A percentile compares a stretch with the other conserved stretches of the same genome.
Conservation (phyloP, 2,329 filamentous ascomycete species). For the Thelonectria discophora region DNA sequence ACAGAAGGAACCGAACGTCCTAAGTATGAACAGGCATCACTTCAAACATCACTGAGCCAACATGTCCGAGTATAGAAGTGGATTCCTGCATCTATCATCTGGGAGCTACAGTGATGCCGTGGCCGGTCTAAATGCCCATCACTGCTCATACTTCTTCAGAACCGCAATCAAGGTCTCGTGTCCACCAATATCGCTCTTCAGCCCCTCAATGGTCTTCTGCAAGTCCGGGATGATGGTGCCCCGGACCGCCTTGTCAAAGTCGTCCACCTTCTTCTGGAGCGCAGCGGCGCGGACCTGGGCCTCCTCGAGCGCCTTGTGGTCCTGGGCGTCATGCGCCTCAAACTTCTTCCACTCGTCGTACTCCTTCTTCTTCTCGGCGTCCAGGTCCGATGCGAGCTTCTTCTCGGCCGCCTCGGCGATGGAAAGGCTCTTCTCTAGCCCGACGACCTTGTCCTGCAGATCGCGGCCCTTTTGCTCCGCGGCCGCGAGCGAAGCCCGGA, state of each 20-base stretch:
- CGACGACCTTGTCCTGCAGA: constrained; percentile 3
- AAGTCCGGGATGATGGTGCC: constrained; percentile 9
- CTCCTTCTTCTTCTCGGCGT: constrained; percentile 18
- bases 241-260: constrained; percentile 4
- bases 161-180: background rate
- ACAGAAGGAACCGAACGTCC: no score
- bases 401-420: constrained; percentile 5
- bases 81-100: background rate
- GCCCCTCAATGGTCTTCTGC: constrained; percentile 9
- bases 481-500: background rate
- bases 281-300: constrained; percentile 3
- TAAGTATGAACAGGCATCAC: no score
- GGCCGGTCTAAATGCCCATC: background rate
- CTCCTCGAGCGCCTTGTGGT: constrained; percentile 18
- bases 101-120: background rate
- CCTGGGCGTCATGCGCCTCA: constrained; percentile 12
- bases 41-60: background rate
- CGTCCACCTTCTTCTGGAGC: constrained; percentile 13
- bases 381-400: constrained; percentile 6
- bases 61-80: background rate
- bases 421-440: constrained; percentile 1
- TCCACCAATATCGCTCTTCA: constrained; percentile 5
- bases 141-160: constrained; percentile 8
- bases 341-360: constrained; percentile 17
- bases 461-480: background rate